Evolutionary conservation across 2,329 filamentous ascomycete species (phyloP).

Genomic region (Teratosphaeria gauchensis): DNA sequence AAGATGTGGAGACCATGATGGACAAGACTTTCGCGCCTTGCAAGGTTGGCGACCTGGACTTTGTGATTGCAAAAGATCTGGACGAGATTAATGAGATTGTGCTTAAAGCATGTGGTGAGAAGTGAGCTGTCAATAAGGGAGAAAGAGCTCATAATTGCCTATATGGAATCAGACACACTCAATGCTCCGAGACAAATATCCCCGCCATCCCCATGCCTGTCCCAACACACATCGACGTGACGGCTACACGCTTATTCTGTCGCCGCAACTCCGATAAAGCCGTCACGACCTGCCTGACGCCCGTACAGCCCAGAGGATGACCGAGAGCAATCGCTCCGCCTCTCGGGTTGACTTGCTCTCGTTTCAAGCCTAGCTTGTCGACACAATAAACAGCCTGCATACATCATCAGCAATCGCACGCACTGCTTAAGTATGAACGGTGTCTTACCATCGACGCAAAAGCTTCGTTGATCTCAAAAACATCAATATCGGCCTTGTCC

Average conservation of each 20-base stretch:
- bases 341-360: conserved; percentile 72
- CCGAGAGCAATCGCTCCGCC: conserved; percentile 88
- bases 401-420: conserved; percentile 63
- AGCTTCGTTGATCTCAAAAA: conserved; percentile 98
- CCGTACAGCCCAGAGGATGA: conserved; percentile 87
- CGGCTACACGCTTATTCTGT: conserved; percentile 60
- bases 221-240: conserved; percentile 69
- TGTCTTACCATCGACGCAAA: conserved; percentile 85
- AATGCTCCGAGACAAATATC: conserved; percentile 37
- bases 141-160: not conserved
- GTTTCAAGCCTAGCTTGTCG: conserved; percentile 69
- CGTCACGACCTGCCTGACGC: conserved; percentile 70
- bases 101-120: not conserved
- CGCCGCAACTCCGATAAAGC: conserved; percentile 59
- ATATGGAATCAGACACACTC: not conserved
- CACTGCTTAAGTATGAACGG: conserved; percentile 52
- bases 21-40: conserved; percentile 1
- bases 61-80: not conserved
- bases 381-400: not conserved
- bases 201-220: conserved; percentile 33
- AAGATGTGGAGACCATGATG: conserved; percentile 7
- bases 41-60: not conserved
- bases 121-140: not conserved
- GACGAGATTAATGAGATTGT: not conserved
- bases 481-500: conserved; percentile 76